phyloP scores from a whole-genome alignment of 352 stramenopile genomes.

The Elongisporangium prolatum region DNA sequence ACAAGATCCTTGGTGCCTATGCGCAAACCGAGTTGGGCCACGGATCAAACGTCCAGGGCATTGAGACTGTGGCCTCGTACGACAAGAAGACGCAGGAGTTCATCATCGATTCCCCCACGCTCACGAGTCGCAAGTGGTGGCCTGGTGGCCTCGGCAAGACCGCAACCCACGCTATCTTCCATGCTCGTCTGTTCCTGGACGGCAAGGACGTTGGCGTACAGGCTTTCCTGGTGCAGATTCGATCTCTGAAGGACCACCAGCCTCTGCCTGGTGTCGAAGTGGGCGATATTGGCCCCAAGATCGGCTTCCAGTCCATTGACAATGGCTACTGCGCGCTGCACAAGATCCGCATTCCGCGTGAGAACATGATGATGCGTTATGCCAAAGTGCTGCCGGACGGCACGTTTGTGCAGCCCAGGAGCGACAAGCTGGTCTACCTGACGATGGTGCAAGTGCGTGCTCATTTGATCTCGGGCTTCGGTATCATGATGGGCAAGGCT shows the following conservation, averaged over 20 bases:
- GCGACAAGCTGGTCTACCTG: conserved; percentile 34
- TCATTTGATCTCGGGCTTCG: conserved; percentile 16
- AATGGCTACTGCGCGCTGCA: conserved; percentile 87
- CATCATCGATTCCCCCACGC: conserved; percentile 87
- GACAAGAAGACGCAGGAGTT: conserved; percentile 76
- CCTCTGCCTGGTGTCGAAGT: conserved; percentile 82
- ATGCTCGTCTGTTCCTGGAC: conserved; percentile 67
- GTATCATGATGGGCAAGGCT: conserved; percentile 7
- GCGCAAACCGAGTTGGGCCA: conserved; percentile 92
- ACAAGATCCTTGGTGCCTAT: conserved; percentile 77
- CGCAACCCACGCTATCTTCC: conserved; percentile 88
- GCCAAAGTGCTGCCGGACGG: conserved; percentile 29
- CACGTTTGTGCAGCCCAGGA: conserved; percentile 28
- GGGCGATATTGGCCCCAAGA: conserved; percentile 89
- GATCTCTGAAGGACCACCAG: conserved; percentile 64
- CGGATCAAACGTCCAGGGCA: conserved; percentile 76
- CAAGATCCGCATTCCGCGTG: conserved; percentile 79
- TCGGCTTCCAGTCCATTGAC: conserved; percentile 87
- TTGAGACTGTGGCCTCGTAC: conserved; percentile 92
- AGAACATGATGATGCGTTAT: conserved; percentile 41
- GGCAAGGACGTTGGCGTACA: conserved; percentile 78
- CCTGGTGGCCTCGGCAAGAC: conserved; percentile 85
- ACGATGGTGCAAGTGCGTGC: conserved; percentile 27
- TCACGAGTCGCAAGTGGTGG: conserved; percentile 91
- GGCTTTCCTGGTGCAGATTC: conserved; percentile 90